phyloP scores from a whole-genome alignment of 129 eudicot species.

The Tanacetum coccineum region DNA sequence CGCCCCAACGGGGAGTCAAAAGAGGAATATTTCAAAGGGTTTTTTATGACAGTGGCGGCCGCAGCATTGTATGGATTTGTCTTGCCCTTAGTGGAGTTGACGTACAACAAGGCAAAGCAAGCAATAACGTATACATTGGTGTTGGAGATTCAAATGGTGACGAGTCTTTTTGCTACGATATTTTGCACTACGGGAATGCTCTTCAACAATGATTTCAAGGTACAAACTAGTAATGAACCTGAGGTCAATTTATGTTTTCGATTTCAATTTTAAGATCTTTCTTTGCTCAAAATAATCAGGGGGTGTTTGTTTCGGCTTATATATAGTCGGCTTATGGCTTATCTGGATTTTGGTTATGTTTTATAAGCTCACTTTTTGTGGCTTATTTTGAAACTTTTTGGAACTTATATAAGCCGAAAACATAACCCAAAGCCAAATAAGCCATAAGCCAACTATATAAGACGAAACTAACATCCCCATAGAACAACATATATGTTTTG shows the following conservation, averaged over 20 bases:
- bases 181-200: slow-evolving; percentile 45
- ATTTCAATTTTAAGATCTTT: background rate
- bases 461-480: no score
- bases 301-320: no score
- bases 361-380: no score
- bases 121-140: slow-evolving; percentile 41
- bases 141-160: slow-evolving; percentile 49
- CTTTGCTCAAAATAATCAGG: background rate
- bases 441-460: no score
- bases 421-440: no score
- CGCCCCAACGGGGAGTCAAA: slow-evolving; percentile 48
- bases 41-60: slow-evolving; percentile 35
- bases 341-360: no score
- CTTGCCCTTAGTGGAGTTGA: slow-evolving; percentile 42
- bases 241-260: background rate
- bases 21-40: slow-evolving; percentile 40
- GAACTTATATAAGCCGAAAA: no score
- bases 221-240: slow-evolving; percentile 12
- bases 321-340: no score
- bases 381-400: no score
- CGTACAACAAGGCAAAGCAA: slow-evolving; percentile 36
- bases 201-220: slow-evolving; percentile 40
- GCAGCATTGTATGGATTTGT: slow-evolving; percentile 40
- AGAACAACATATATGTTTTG: no score
- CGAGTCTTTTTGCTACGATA: slow-evolving; percentile 41